Evolutionary conservation across 2,329 filamentous ascomycete genomes (phyloP).

Genomic region (Trichoderma koningiopsis): DNA sequence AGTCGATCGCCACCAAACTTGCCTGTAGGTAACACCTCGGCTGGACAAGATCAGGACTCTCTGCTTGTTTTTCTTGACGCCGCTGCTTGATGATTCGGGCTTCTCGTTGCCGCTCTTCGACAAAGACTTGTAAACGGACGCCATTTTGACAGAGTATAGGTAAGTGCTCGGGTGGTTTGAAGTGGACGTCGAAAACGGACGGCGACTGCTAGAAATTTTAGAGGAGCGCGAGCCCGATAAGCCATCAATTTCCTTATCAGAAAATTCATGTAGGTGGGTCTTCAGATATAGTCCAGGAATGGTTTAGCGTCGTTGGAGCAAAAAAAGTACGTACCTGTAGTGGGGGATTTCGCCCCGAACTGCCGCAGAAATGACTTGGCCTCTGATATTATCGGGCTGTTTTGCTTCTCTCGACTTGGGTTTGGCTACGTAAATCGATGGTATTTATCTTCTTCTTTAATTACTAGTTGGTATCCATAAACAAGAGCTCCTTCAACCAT

Average conservation of each 20-base stretch:
- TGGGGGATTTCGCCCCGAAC: neutral
- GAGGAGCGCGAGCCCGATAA: conserved; percentile 21
- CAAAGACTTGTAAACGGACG: conserved; percentile 73
- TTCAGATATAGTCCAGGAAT: neutral
- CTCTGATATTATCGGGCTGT: neutral
- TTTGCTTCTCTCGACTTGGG: neutral
- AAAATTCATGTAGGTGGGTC: conserved; percentile 19
- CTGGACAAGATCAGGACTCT: conserved; percentile 89
- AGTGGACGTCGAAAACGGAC: neutral
- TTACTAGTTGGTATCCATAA: neutral
- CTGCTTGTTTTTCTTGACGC: conserved; percentile 65
- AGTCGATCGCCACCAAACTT: conserved; percentile 27
- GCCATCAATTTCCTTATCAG: conserved; percentile 21
- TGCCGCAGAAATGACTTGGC: neutral
- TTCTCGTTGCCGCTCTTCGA: conserved; percentile 60
- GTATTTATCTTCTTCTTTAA: neutral
- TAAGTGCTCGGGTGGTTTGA: neutral
- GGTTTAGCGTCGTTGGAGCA: conserved; percentile 11
- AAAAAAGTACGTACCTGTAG: neutral
- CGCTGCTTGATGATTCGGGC: conserved; percentile 51
- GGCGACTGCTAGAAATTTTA: conserved; percentile 18
- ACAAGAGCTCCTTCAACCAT: neutral
- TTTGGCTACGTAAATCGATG: neutral
- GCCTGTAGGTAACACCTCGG: conserved; percentile 88
- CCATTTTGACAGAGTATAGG: conserved; percentile 47